These are phyloP conservation scores for Alternaria tenuissima DNA, from an alignment of 2,329 filamentous ascomycete genomes.

Conservation along the genomic window DNA sequence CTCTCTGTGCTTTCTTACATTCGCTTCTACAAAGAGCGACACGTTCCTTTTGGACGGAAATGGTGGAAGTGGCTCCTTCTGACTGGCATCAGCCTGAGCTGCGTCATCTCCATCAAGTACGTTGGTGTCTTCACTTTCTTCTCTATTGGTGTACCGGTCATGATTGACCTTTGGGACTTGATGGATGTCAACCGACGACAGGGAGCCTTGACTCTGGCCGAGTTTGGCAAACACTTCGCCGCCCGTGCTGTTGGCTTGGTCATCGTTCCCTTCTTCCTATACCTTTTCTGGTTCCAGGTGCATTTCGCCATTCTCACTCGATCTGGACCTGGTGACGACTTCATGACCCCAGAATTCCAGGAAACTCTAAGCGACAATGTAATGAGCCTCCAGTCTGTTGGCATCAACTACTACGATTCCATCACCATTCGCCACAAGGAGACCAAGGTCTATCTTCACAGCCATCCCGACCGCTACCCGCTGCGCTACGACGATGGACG, in stretches of 20 bases:
- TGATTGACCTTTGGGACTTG: conserved; percentile 94
- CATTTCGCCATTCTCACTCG: conserved; percentile 89
- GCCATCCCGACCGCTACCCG: conserved; percentile 87
- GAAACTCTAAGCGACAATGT: conserved; percentile 94
- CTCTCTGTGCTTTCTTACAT: conserved; percentile 93
- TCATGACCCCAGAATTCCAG: conserved; percentile 98
- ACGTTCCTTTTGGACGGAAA: conserved; percentile 88
- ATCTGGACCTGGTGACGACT: conserved; percentile 95
- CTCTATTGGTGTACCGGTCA: conserved; percentile 91
- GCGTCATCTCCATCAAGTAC: conserved; percentile 98
- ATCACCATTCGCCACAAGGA: conserved; percentile 95
- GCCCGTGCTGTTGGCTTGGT: conserved; percentile 88
- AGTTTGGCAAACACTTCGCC: conserved; percentile 88
- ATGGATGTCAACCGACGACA: conserved; percentile 86
- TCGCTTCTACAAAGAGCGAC: conserved; percentile 95
- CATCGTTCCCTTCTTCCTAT: conserved; percentile 93
- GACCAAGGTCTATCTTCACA: conserved; percentile 95
- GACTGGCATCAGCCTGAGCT: conserved; percentile 93
- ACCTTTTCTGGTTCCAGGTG: conserved; percentile 99
- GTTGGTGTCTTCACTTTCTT: conserved; percentile 97
- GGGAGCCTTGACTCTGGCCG: conserved; percentile 78
- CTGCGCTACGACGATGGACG: conserved; percentile 96
- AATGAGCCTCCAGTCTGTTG: conserved; percentile 86
- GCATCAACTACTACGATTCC: conserved; percentile 87
- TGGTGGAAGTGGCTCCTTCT: conserved; percentile 99